Evolutionary conservation across 2,329 filamentous ascomycete genomes (phyloP), one percentile per base, ranked within the genome.

Genomic region (Hymenoscyphus scutula): DNA sequence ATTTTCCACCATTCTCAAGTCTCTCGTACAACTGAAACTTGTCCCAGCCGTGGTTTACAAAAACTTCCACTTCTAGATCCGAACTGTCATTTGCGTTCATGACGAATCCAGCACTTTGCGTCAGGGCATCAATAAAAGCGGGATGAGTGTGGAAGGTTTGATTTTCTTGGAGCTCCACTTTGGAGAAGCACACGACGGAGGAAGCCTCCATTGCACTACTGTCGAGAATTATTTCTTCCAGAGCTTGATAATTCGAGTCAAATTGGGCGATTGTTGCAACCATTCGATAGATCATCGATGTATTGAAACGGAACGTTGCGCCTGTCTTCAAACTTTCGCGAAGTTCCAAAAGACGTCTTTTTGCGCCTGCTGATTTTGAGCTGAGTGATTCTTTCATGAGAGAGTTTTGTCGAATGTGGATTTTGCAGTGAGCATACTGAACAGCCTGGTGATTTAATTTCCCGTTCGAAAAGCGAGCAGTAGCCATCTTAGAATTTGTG

Each of bases 51-150:
- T 85, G 83, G 4, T 82, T 84, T 68, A 86, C 82, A 71, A 77
- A 86, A 56, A 84, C 81, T 63, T 82, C 76, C 54, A 81, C 77
- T n/a, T 80, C 77, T 2, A 81, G 65, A 37, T 73, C 67, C 11
- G 68, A 58, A 23, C 63, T 65, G 62, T 73, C 72, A 8, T 81
- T 82, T 11, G 78, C 82, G 65, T 86, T 86, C 74, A 84, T 78
- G 66, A 85, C 81, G 74, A 86, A 86, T 27, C 84, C 84, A 0
- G 83, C 82, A 62, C 85, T 79, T 64, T 85, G 83, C 63, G 81
- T 82, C 63, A 83, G 69, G 60, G 81, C 84, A 68, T 86, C 83
- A 56, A 86, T 82, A 76, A 81, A 84, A 72, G 81, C 82, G 0
- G 84, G 83, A 55, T 78, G 79, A 68, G 81, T 82, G 62, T 87